These are phyloP conservation scores for Chlamydomonas eustigma DNA, from an alignment of 139 green algal species.

Conservation along the genomic window DNA sequence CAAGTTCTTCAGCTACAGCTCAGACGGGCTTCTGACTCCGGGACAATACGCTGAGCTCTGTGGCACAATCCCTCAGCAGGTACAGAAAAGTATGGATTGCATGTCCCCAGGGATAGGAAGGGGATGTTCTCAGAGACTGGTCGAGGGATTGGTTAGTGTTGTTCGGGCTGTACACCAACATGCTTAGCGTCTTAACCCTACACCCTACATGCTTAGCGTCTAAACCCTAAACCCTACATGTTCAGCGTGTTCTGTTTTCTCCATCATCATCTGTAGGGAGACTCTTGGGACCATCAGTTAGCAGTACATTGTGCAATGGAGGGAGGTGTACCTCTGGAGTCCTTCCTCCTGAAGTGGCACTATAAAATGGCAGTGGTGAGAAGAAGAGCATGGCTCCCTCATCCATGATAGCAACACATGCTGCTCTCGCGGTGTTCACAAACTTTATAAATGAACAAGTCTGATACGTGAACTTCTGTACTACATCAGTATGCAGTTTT, in stretches of 20 bases:
- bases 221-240: neutral
- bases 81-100: neutral
- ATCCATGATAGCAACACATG: neutral
- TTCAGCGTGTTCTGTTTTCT: neutral
- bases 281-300: constrained; percentile 30
- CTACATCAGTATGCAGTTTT: neutral
- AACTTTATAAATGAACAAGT: neutral
- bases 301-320: constrained; percentile 29
- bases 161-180: neutral
- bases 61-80: constrained; percentile 9
- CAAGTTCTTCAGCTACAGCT: constrained; percentile 53
- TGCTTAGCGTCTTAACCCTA: neutral
- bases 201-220: neutral
- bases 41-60: constrained; percentile 56
- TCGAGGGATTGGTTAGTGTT: neutral
- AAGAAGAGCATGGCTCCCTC: no score
- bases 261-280: no score
- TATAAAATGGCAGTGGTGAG: constrained; percentile 6
- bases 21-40: constrained; percentile 49
- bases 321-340: constrained; percentile 34
- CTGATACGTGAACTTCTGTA: neutral
- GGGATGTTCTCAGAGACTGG: neutral
- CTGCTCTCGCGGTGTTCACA: neutral
- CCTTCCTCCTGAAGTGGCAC: constrained; percentile 58
- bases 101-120: neutral